Conservation (phyloP, 495 filamentous ascomycete genomes). For the Xylaria palmicola region DNA sequence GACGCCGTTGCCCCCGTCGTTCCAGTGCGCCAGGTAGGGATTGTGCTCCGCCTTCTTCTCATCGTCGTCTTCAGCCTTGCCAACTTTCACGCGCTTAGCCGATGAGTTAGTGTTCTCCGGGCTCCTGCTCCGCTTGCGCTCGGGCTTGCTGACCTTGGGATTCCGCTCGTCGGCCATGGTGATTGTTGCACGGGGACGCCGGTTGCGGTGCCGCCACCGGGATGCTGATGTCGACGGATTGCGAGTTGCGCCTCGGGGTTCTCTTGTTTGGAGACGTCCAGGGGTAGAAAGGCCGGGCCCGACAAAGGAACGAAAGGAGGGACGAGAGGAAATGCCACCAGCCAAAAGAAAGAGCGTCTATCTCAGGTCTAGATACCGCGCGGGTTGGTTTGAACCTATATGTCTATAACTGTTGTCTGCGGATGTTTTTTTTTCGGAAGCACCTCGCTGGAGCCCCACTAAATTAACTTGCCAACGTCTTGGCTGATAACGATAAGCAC, state of each 20-base stretch:
- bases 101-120: constrained; percentile 16
- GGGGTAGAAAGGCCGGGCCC: too few relatives aligned
- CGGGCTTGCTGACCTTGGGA: constrained; percentile 13
- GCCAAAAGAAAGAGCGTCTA: neutral
- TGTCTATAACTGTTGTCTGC: neutral
- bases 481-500: constrained; percentile 6
- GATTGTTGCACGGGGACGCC: neutral
- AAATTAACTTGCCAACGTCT: neutral
- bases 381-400: too few relatives aligned
- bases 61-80: constrained; percentile 32
- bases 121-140: constrained; percentile 25
- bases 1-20: constrained; percentile 48
- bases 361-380: too few relatives aligned
- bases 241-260: neutral
- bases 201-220: neutral
- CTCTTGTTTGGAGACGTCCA: neutral
- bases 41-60: constrained; percentile 54
- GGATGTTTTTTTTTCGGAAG: constrained; percentile 11
- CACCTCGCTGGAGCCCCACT: neutral
- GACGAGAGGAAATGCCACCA: neutral
- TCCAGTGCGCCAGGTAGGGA: constrained; percentile 90
- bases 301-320: neutral
- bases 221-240: neutral
- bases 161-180: constrained; percentile 17
- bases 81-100: constrained; percentile 35